A percentile compares a stretch with the other conserved stretches of the same genome.
Conservation (phyloP, 129 eudicot species). For the Pulicaria dysenterica region DNA sequence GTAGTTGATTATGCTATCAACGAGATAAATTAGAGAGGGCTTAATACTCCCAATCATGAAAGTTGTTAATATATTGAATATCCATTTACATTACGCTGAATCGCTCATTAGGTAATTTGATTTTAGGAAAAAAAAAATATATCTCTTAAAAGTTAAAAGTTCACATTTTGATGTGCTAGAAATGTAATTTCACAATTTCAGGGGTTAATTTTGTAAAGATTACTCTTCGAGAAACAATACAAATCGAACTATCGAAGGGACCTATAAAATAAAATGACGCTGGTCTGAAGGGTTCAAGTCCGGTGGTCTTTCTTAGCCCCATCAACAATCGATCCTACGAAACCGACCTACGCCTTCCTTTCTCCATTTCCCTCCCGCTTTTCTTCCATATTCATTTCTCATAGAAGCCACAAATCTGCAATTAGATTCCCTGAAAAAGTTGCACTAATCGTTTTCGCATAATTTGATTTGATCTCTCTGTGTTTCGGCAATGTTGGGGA, state of each 20-base stretch:
- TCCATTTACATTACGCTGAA: too few relatives aligned
- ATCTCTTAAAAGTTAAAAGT: too few relatives aligned
- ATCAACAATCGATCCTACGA: slow-evolving; percentile 27
- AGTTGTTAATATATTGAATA: too few relatives aligned
- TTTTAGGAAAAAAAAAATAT: too few relatives aligned
- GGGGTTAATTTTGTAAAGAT: background rate
- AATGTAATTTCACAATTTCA: background rate
- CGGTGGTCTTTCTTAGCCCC: slow-evolving; percentile 17
- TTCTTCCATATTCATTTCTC: background rate
- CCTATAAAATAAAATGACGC: background rate
- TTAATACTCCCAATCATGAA: too few relatives aligned
- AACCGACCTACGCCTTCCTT: slow-evolving; percentile 25
- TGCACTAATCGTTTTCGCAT: background rate
- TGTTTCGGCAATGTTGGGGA: slow-evolving; percentile 43
- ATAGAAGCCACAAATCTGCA: slow-evolving; percentile 11
- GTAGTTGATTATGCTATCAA: too few relatives aligned
- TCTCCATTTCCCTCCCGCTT: background rate
- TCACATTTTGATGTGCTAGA: too few relatives aligned
- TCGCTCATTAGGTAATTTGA: too few relatives aligned
- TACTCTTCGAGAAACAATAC: background rate
- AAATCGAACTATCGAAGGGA: too few relatives aligned
- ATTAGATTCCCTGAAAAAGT: background rate
- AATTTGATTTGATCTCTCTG: slow-evolving; percentile 27
- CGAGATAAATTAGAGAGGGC: too few relatives aligned
- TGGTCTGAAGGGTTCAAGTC: background rate